Conservation (phyloP, 352 stramenopile genomes). For the Globisporangium emineosum region DNA sequence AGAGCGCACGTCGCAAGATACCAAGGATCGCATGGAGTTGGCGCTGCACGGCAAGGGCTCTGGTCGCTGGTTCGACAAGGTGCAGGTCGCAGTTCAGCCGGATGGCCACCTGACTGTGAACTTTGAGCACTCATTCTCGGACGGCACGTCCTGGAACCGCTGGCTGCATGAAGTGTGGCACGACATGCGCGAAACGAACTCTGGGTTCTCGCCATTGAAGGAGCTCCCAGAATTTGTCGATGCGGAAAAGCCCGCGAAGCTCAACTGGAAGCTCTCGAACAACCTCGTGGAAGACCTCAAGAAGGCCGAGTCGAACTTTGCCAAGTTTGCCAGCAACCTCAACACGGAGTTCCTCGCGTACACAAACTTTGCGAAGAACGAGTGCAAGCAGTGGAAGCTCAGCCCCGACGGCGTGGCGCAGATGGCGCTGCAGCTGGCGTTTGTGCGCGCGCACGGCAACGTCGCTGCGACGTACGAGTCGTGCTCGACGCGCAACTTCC, state of each 20-base stretch:
- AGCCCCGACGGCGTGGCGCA: conserved; percentile 89
- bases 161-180: conserved; percentile 92
- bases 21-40: conserved; percentile 73
- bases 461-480: conserved; percentile 89
- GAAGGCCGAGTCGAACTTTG: conserved; percentile 67
- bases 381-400: conserved; percentile 90
- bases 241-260: conserved; percentile 40
- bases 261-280: conserved; percentile 77
- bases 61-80: conserved; percentile 93
- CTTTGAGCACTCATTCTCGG: conserved; percentile 94
- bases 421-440: conserved; percentile 91
- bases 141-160: conserved; percentile 91
- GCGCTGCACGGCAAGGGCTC: conserved; percentile 82
- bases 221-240: conserved; percentile 58
- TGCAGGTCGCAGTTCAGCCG: conserved; percentile 83
- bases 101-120: conserved; percentile 90
- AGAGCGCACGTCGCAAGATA: conserved; percentile 54
- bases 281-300: conserved; percentile 74
- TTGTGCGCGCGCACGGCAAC: conserved; percentile 71
- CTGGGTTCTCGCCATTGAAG: conserved; percentile 61
- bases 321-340: conserved; percentile 59
- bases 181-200: conserved; percentile 82
- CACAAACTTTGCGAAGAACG: conserved; percentile 86
- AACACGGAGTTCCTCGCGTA: conserved; percentile 82
- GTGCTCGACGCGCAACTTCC: conserved; percentile 89